Conservation (phyloP, 495 filamentous ascomycete species). For the Parathielavia appendiculata region DNA sequence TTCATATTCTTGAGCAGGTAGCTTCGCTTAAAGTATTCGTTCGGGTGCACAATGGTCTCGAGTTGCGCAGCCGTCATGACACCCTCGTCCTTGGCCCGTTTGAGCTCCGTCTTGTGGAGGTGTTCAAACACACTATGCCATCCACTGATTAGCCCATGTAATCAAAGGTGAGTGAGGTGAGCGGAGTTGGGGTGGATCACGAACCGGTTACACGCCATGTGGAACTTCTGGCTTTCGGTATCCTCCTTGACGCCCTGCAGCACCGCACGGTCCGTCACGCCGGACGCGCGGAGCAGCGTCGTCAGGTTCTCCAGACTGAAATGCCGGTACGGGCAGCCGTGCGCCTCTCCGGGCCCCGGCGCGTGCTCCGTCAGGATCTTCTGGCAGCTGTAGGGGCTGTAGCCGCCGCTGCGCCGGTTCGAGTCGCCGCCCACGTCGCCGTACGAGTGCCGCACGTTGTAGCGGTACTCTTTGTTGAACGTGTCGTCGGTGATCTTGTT, state of each 20-base stretch:
- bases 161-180: neutral
- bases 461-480: conserved; percentile 93
- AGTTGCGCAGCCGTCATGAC: conserved; percentile 72
- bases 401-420: conserved; percentile 76
- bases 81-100: conserved; percentile 77
- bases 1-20: conserved; percentile 76
- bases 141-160: conserved; percentile 3
- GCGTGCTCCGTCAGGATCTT: conserved; percentile 84
- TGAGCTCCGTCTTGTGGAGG: conserved; percentile 78
- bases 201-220: conserved; percentile 89
- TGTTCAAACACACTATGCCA: conserved; percentile 72
- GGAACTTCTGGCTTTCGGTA: conserved; percentile 79
- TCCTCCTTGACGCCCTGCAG: conserved; percentile 81
- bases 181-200: conserved; percentile 4
- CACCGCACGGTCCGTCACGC: conserved; percentile 70
- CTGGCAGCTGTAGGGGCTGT: conserved; percentile 87
- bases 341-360: conserved; percentile 75
- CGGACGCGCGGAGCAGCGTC: conserved; percentile 62
- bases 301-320: conserved; percentile 83
- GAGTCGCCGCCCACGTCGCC: conserved; percentile 93
- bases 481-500: conserved; percentile 78
- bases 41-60: conserved; percentile 96
- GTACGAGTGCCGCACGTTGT: conserved; percentile 91
- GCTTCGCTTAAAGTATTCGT: conserved; percentile 94
- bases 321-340: conserved; percentile 95